Conservation (phyloP, 805 yeast species). For the Jamesozyma spencerorum region DNA sequence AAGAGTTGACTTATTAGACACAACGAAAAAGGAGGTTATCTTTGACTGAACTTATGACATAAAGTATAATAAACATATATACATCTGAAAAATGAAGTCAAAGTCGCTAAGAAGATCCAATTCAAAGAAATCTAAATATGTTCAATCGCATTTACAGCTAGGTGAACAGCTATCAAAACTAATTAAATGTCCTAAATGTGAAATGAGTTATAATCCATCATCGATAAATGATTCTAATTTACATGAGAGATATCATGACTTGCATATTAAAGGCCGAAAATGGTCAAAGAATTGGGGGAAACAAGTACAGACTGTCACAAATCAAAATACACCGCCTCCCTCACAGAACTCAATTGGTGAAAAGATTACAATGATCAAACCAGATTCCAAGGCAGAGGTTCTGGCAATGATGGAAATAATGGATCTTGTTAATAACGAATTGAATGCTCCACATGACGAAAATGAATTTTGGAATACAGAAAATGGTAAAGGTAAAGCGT, state of each 20-base stretch:
- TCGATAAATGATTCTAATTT: conserved; percentile 14
- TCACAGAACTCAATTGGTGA: conserved; percentile 14
- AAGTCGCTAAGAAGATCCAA: background rate
- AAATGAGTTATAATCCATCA: conserved; percentile 19
- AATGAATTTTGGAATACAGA: conserved; percentile 32
- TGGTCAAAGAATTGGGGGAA: conserved; percentile 38
- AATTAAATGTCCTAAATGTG: conserved; percentile 21
- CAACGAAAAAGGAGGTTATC: too few relatives aligned
- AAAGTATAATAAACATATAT: too few relatives aligned
- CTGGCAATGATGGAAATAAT: conserved; percentile 35
- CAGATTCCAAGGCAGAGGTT: conserved; percentile 25
- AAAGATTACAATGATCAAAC: conserved; percentile 31
- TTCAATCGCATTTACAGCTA: conserved; percentile 15
- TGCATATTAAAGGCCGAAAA: conserved; percentile 39
- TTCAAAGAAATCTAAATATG: conserved; percentile 5
- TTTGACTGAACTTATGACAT: too few relatives aligned
- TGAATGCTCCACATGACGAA: conserved; percentile 48
- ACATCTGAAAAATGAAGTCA: background rate
- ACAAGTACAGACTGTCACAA: conserved; percentile 6
- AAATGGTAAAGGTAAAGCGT: conserved; percentile 35
- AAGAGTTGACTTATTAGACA: too few relatives aligned
- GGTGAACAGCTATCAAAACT: conserved; percentile 5
- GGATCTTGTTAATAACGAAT: conserved; percentile 46
- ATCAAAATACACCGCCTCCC: conserved; percentile 10
- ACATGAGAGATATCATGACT: conserved; percentile 46